These are phyloP conservation scores for Drosera spatulata DNA, from an alignment of 179 eudicot species.

Conservation along the genomic window DNA sequence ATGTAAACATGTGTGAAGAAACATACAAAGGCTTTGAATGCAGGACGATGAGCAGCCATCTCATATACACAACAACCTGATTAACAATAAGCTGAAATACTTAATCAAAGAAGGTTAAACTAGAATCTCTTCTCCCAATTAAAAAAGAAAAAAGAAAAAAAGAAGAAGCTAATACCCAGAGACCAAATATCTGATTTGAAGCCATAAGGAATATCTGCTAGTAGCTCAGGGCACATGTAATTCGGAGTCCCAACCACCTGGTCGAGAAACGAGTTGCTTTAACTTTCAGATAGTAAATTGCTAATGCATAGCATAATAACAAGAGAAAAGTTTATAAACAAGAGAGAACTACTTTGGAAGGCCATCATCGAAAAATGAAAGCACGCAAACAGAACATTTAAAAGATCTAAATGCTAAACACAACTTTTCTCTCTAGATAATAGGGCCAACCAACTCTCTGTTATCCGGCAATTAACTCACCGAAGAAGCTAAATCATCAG, in stretches of 20 bases:
- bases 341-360: too few species aligned
- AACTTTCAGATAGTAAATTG: too few species aligned
- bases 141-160: too few species aligned
- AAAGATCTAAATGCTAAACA: neutral
- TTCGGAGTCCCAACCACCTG: slow-evolving; percentile 99
- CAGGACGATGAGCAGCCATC: slow-evolving; percentile 99
- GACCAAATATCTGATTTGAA: slow-evolving; percentile 99
- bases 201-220: slow-evolving; percentile 72
- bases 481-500: slow-evolving; percentile 97
- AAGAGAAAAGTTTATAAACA: too few species aligned
- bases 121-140: neutral
- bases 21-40: slow-evolving; percentile 96
- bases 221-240: slow-evolving; percentile 54
- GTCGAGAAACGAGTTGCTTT: neutral
- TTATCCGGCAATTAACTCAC: slow-evolving; percentile 34
- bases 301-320: too few species aligned
- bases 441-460: neutral
- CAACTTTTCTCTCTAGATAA: neutral
- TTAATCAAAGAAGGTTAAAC: neutral
- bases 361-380: too few species aligned
- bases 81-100: slow-evolving; percentile 10
- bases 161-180: slow-evolving; percentile 43
- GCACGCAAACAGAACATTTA: too few species aligned
- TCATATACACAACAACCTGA: slow-evolving; percentile 97
- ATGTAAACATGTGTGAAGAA: slow-evolving; percentile 1